Base-by-base conservation (phyloP, 345 rosid genomes). In the Passiflora organensis region DNA sequence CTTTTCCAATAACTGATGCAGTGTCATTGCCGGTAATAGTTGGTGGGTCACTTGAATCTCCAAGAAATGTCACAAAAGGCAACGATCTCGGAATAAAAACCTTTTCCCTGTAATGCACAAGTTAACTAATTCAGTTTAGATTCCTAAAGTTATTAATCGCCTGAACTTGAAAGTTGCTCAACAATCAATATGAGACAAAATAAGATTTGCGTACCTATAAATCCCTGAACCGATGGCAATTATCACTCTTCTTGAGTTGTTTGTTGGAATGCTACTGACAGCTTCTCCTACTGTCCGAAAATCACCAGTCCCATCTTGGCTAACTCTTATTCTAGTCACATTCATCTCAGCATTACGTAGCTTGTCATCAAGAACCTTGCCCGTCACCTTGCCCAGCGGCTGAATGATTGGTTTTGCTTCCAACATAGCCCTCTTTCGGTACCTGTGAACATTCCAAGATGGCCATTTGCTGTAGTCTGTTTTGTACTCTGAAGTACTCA, bases 21-120 rank as follows among this genome's bases (percentile, higher is more conserved):
- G 87, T 84, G 75, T 80, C 84, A 47, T 84, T 82, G 18, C 87
- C 91, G 21, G 85, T 80, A 12, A 84, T 74, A 0, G 72, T 70
- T 4, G 87, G 91, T 0, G 74, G 87, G 51, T 74, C 43, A 25
- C 44, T 28, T 1, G 77, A 55, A 45, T 81, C 80, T 11, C 91
- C 91, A 13, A 67, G 20, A 48, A 84, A 78, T 25, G 91, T 82
- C 41, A 80, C 60, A 43, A 79, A 84, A 18, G 79, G 75, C 68
- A 70, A 8, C 2, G 71, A 52, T 59, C 66, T 76, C 0, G 84
- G 78, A 21, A 85, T 50, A 9, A 12, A 22, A 47, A 85, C 64
- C 70, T 82, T 82, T 62, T 82, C 93, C 73, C 84, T 81, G 48
- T 13, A 63, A n/a, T 41, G 25, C 17, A 19, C 18, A 6, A 49